A percentile compares a stretch with the other conserved stretches of the same genome.
These are phyloP conservation scores for Solanum infundibuliforme DNA, from an alignment of 257 asterid species.

Conservation along the genomic window DNA sequence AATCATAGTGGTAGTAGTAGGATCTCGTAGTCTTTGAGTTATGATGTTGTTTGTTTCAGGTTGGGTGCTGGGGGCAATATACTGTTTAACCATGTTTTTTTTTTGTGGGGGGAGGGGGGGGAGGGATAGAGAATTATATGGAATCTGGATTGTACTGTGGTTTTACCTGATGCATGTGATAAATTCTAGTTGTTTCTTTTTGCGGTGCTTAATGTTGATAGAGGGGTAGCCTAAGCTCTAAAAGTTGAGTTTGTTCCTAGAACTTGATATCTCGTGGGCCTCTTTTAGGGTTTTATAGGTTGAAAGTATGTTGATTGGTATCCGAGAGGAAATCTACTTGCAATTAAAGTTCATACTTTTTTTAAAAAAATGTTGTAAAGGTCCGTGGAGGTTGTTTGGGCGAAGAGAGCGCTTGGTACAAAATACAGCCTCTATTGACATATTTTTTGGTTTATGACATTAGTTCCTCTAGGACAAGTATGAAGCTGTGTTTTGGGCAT, in stretches of 20 bases:
- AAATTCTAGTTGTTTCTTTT: not conserved
- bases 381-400: not conserved
- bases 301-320: not conserved
- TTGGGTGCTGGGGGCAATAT: not conserved
- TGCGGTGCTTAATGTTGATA: not conserved
- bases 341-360: not conserved
- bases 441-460: not conserved
- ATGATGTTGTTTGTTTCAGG: not conserved
- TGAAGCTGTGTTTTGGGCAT: not conserved
- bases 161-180: not conserved
- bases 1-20: not conserved
- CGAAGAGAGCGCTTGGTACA: not conserved
- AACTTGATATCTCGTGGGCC: not conserved
- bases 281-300: not conserved
- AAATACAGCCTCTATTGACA: not conserved
- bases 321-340: not conserved
- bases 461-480: not conserved
- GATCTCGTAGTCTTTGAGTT: not conserved
- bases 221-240: not conserved
- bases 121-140: not conserved
- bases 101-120: rapidly evolving
- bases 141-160: not conserved
- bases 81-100: not conserved
- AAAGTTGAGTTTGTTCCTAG: not conserved
- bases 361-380: not conserved